Evolutionary conservation across 352 stramenopile species (phyloP), one percentile per base, ranked within the genome.

Genomic region (Globisporangium parvum): DNA sequence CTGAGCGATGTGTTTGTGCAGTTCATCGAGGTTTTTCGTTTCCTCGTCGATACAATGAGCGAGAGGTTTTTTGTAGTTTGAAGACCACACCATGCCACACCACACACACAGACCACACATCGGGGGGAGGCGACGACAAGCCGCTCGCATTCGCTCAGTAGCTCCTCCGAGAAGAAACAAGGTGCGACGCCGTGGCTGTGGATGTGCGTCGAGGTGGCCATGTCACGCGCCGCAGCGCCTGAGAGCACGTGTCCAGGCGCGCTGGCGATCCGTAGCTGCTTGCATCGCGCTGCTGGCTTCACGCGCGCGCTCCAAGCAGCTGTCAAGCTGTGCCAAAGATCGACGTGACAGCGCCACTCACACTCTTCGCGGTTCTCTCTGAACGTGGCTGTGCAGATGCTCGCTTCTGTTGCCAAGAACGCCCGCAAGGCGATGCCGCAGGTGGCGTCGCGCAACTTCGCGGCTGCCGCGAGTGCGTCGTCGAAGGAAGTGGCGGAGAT

Each of bases 391-490:
- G 11, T 46, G 57, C 37, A 75, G 57, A 89, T 89, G 79, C 68
- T 89, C 68, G 76, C 79, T 65, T 84, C 76, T 63, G 79, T 78
- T 66, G 74, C 86, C 47, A 89, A 89, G 75, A 87, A 73, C 63
- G 73, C 62, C 50, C 65, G 74, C 66, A 81, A 80, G 61, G 66
- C 63, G 46, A 67, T 62, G 49, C 72, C 67, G 24, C 48, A 60
- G 55, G 53, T 71, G 45, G 62, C 74, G 15, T 33, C 78, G 47
- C 69, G 71, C 47, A 69, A 67, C 26, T 67, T 76, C 33, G 61
- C 80, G 53, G 67, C 73, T 11, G 51, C 65, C 11, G 57, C 71
- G 28, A 62, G 67, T 37, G 70, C 62, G 9, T 28, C 39, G 31
- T 48, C 62, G 47, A 72, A 79, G 51, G 75, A 88, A 57, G 72